These are phyloP conservation scores for Rhizopogon roseolus DNA, from an alignment of 768 basidiomycete genomes.

Conservation along the genomic window DNA sequence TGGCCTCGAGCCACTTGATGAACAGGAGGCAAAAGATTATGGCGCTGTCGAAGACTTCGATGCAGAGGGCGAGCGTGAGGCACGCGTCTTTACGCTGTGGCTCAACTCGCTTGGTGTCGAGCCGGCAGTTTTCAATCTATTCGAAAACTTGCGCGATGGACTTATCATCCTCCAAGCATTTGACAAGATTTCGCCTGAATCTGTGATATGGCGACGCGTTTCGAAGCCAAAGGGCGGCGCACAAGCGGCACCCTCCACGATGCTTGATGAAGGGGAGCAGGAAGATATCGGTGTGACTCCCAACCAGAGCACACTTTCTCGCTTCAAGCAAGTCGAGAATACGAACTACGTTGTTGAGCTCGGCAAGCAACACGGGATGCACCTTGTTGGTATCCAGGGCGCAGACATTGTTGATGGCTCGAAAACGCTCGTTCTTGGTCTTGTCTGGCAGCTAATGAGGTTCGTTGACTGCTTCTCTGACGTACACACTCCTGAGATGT, in stretches of 20 bases:
- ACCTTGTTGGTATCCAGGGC: slow-evolving; percentile 95
- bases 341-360: slow-evolving; percentile 96
- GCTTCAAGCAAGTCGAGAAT: slow-evolving; percentile 98
- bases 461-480: slow-evolving; percentile 26
- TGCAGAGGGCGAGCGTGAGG: slow-evolving; percentile 97
- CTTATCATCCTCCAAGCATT: slow-evolving; percentile 91
- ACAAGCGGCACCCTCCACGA: slow-evolving; percentile 32
- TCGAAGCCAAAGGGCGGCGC: slow-evolving; percentile 74
- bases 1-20: slow-evolving; percentile 90
- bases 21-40: slow-evolving; percentile 88
- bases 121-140: slow-evolving; percentile 92
- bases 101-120: slow-evolving; percentile 96
- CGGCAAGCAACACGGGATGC: slow-evolving; percentile 89
- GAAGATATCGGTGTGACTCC: slow-evolving; percentile 81
- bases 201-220: slow-evolving; percentile 93
- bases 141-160: slow-evolving; percentile 94
- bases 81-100: slow-evolving; percentile 97
- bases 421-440: slow-evolving; percentile 88
- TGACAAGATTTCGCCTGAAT: slow-evolving; percentile 90
- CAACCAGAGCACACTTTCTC: slow-evolving; percentile 79
- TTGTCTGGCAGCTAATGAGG: slow-evolving; percentile 99
- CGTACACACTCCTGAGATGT: background rate
- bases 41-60: slow-evolving; percentile 95
- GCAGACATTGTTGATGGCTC: slow-evolving; percentile 95
- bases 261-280: slow-evolving; percentile 50